Conservation (phyloP, 208 protist genomes). For the Porcisia hertigi region DNA sequence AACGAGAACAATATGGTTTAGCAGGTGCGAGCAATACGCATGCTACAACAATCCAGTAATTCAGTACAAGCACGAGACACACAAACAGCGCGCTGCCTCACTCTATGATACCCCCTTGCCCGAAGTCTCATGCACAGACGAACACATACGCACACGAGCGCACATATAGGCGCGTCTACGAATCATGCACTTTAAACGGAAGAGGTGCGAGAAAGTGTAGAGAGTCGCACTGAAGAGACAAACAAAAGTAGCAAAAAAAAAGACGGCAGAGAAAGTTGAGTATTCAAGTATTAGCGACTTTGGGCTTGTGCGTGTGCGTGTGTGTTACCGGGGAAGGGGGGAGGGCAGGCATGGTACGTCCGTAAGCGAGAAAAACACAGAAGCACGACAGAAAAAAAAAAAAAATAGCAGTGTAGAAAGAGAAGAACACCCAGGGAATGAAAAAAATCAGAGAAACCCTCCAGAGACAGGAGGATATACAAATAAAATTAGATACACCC, state of each 20-base stretch:
- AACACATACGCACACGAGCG: background rate
- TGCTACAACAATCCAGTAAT: background rate
- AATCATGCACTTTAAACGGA: background rate
- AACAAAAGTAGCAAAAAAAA: background rate
- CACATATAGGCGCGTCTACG: background rate
- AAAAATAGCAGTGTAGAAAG: slow-evolving; percentile 9
- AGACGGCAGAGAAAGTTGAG: background rate
- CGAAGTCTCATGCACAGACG: background rate
- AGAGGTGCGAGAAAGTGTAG: background rate
- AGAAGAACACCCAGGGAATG: background rate
- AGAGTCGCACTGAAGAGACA: background rate
- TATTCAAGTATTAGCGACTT: background rate
- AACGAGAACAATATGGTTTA: slow-evolving; percentile 6
- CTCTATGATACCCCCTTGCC: background rate
- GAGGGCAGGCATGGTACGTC: background rate
- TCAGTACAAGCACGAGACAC: background rate
- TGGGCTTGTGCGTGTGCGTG: background rate
- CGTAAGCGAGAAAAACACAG: background rate
- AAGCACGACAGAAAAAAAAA: background rate
- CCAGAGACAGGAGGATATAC: background rate
- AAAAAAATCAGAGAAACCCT: background rate
- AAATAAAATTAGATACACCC: slow-evolving; percentile 5
- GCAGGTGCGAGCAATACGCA: background rate
- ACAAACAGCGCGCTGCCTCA: background rate
- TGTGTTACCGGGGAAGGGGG: background rate